Evolutionary conservation across 1,284 basidiomycete genomes (phyloP), one percentile per base, ranked within the genome.

Genomic region (Exobasidium rhododendri): DNA sequence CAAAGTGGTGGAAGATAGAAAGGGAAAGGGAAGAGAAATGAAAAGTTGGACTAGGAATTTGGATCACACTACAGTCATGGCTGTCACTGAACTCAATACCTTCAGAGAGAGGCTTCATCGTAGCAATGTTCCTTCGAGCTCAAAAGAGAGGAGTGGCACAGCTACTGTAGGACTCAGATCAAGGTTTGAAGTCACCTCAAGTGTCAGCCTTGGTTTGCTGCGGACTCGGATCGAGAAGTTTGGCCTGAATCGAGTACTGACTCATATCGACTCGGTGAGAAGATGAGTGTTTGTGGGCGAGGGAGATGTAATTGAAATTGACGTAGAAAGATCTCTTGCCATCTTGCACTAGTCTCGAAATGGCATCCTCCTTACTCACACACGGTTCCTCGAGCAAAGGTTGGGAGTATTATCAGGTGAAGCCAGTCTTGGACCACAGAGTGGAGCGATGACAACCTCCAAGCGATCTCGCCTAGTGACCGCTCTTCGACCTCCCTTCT

Each of bases 21-120:
- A 46, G 7, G 43, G 32, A 28, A 61, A 67, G 51, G 62, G 69
- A 28, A 55, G 75, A 31, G 59, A 66, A 24, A 78, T 79, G 75
- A 66, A 74, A 26, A 65, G 67, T 28, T 79, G 77, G 77, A 77
- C 76, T 13, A 59, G 75, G 28, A 79, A 79, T 44, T 59, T 79
- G 28, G 77, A 79, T 54, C 77, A 79, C 52, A 74, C 67, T 22
- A 69, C 68, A 17, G 75, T 77, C 0, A 65, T 79, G 7, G 74
- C 76, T 3, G 70, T 79, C 26, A 76, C 76, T 0, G 77, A 79
- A 53, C 70, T 68, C 28, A 64, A 75, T 3, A 62, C 63, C 0
- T 73, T 74, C 56, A 50, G 26, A 2, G 68, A 71, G 46, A 50
- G 31, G 7, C 13, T 17, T 14, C 35, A 40, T 7, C 35, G 17